A percentile compares a stretch with the other conserved stretches of the same genome.
phyloP scores from a whole-genome alignment of 768 basidiomycete genomes.

The Strobilomyces confusus region DNA sequence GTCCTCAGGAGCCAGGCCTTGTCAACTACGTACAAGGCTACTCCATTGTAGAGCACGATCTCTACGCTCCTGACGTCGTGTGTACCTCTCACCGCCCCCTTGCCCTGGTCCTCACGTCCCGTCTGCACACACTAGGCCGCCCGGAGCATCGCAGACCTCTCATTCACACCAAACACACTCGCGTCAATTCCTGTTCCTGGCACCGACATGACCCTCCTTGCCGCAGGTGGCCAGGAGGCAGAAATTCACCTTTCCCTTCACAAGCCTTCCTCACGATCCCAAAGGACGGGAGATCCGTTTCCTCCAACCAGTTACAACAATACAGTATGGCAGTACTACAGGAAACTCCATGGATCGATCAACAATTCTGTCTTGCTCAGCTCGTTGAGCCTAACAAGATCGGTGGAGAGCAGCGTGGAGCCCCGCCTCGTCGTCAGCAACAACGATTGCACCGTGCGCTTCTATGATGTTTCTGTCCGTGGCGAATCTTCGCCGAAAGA shows the following conservation, averaged over 20 bases:
- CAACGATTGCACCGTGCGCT: conserved; percentile 78
- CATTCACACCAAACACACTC: conserved; percentile 63
- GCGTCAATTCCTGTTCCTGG: conserved; percentile 51
- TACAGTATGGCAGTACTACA: conserved; percentile 52
- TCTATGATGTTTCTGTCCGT: conserved; percentile 70
- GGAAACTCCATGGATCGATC: conserved; percentile 60
- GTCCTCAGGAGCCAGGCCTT: conserved; percentile 60
- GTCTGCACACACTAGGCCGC: conserved; percentile 35
- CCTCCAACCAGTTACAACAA: conserved; percentile 8
- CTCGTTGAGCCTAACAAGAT: conserved; percentile 55
- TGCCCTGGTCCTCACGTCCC: conserved; percentile 13
- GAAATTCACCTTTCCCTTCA: conserved; percentile 65
- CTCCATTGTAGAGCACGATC: conserved; percentile 59
- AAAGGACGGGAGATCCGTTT: conserved; percentile 13
- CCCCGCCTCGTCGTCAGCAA: conserved; percentile 81
- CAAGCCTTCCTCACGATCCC: conserved; percentile 22
- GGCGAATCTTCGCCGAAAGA: conserved; percentile 38
- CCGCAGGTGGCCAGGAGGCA: conserved; percentile 70
- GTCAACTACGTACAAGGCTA: conserved; percentile 57
- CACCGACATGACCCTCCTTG: conserved; percentile 57
- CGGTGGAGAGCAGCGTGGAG: conserved; percentile 62
- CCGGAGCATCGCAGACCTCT: conserved; percentile 47
- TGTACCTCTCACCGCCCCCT: conserved; percentile 22
- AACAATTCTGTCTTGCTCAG: conserved; percentile 77
- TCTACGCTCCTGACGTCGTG: conserved; percentile 45